Conservation (phyloP, 2,329 filamentous ascomycete genomes). For the Raffaelea deltoideospora region DNA sequence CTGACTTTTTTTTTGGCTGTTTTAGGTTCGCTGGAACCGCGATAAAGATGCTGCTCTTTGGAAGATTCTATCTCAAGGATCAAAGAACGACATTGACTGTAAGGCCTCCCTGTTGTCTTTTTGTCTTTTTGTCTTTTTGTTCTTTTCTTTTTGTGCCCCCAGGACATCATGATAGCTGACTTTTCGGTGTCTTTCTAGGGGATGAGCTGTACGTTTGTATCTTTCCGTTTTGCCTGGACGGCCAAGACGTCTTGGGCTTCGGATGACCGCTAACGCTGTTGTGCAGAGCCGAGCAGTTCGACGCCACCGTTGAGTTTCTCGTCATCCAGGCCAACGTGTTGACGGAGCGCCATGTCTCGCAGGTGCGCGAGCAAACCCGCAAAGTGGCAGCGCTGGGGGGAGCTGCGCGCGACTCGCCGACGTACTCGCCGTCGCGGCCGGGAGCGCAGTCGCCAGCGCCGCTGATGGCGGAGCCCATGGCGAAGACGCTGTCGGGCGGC, state of each 20-base stretch:
- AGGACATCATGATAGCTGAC: neutral
- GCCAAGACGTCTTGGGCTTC: neutral
- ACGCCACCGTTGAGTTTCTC: constrained; percentile 76
- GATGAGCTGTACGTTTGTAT: constrained; percentile 54
- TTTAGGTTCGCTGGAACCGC: constrained; percentile 72
- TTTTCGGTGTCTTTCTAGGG: constrained; percentile 37
- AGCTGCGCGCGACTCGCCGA: constrained; percentile 38
- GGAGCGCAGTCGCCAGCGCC: constrained; percentile 7
- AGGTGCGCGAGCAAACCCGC: constrained; percentile 80
- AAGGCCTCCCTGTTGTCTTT: too few relatives aligned
- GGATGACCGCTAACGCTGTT: too few relatives aligned
- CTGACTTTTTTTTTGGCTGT: neutral
- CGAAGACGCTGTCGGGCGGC: constrained; percentile 32
- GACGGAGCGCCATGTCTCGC: constrained; percentile 77
- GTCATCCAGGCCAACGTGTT: constrained; percentile 89
- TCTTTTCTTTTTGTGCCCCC: neutral
- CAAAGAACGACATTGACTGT: constrained; percentile 83
- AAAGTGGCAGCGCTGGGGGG: constrained; percentile 45
- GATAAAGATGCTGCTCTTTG: constrained; percentile 78
- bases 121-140: too few relatives aligned
- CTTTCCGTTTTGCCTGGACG: neutral
- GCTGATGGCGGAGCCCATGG: constrained; percentile 29
- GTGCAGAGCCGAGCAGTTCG: constrained; percentile 54
- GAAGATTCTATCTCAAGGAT: constrained; percentile 72
- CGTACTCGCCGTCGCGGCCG: constrained; percentile 37